phyloP scores from a whole-genome alignment of 78 protist species.

The Dictyostelium intermedium region DNA sequence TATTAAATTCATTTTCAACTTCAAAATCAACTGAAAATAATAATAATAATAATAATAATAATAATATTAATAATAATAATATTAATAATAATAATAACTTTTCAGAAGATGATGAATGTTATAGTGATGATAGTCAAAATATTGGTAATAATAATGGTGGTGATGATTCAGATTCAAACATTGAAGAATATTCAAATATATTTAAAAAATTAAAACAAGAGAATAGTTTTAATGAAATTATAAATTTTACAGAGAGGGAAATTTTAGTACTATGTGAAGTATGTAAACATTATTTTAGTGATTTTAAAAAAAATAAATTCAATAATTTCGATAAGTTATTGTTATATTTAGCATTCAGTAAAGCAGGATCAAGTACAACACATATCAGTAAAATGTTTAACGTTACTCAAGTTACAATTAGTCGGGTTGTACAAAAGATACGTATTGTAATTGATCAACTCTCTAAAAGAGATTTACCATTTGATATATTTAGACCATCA shows the following conservation, averaged over 20 bases:
- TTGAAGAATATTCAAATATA: slow-evolving; percentile 9
- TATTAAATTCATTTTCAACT: not conserved
- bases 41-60: not conserved
- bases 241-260: not conserved
- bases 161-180: not conserved
- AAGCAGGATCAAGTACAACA: not conserved
- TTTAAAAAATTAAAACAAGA: not conserved
- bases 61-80: not conserved
- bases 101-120: not conserved
- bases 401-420: not conserved
- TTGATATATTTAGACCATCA: not conserved
- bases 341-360: not conserved
- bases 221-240: not conserved
- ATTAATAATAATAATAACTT: not conserved
- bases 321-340: not conserved
- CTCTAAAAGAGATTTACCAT: not conserved
- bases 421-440: not conserved
- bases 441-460: not conserved
- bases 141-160: not conserved
- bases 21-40: not conserved
- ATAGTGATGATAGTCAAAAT: not conserved
- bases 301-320: not conserved
- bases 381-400: not conserved
- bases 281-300: not conserved
- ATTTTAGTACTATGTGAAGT: not conserved